Evolutionary conservation across 768 basidiomycete genomes (phyloP).

Genomic region (Auriculariales sp.): DNA sequence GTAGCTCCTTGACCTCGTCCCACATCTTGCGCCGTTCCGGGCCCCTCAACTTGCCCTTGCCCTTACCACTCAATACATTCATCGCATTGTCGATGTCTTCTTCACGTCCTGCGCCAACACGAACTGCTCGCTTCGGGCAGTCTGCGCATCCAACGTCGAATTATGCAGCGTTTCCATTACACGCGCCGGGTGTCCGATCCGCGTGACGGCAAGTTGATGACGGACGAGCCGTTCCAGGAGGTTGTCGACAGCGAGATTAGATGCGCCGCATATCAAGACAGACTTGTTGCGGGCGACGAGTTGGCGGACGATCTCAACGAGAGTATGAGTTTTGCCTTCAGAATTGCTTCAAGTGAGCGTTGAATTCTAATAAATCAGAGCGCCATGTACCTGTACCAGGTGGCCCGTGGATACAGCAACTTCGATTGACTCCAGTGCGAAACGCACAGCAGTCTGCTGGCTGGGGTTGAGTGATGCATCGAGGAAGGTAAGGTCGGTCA

Average conservation of each 20-base stretch:
- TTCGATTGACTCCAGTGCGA: conserved; percentile 67
- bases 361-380: not conserved
- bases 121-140: conserved; percentile 31
- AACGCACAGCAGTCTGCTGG: conserved; percentile 71
- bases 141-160: conserved; percentile 12
- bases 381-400: no score
- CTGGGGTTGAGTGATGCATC: conserved; percentile 66
- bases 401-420: conserved; percentile 96
- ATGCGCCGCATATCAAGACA: conserved; percentile 83
- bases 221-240: conserved; percentile 64
- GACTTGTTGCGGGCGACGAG: conserved; percentile 22
- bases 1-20: conserved; percentile 20
- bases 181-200: conserved; percentile 93
- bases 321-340: conserved; percentile 81
- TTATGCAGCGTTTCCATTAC: conserved; percentile 44
- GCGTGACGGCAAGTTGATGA: conserved; percentile 34
- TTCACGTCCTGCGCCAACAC: conserved; percentile 82
- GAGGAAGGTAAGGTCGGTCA: conserved; percentile 41
- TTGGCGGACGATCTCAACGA: conserved; percentile 88
- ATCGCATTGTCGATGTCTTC: conserved; percentile 65
- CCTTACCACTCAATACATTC: conserved; percentile 50
- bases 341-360: not conserved
- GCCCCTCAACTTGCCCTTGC: conserved; percentile 43
- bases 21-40: conserved; percentile 1
- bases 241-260: conserved; percentile 92